These are phyloP conservation scores for Nannizziopsis arthrosporioides DNA, from an alignment of 2,329 filamentous ascomycete species.

Conservation along the genomic window DNA sequence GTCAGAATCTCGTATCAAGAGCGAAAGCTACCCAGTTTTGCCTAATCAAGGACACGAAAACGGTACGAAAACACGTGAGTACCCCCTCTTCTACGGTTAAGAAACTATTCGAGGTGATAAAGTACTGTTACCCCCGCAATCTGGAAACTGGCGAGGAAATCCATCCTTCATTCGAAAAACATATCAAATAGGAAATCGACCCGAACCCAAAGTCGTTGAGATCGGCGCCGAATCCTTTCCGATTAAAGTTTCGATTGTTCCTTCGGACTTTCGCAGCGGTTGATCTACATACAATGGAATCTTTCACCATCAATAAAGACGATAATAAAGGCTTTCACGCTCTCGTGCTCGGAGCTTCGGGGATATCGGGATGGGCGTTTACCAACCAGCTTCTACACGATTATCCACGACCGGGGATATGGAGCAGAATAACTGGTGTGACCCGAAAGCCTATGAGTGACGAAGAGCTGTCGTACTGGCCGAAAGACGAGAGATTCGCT, in stretches of 20 bases:
- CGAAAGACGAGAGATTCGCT: conserved; percentile 27
- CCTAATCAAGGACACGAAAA: background rate
- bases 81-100: background rate
- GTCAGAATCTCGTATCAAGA: background rate
- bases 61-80: conserved; percentile 1
- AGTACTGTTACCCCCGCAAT: no score
- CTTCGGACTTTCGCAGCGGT: no score
- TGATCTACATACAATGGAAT: background rate
- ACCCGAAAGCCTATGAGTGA: conserved; percentile 30
- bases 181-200: no score
- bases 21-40: background rate
- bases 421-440: conserved; percentile 31
- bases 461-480: conserved; percentile 27
- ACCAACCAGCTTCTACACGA: conserved; percentile 29
- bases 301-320: background rate
- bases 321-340: conserved; percentile 20
- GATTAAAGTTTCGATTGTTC: no score
- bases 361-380: conserved; percentile 36
- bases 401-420: conserved; percentile 28
- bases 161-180: no score
- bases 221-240: no score
- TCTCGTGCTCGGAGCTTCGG: conserved; percentile 34
- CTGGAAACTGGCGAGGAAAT: no score
- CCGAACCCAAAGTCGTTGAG: no score
- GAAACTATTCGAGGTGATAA: no score